phyloP scores from a whole-genome alignment of 2,329 filamentous ascomycete genomes.

The Fusarium tricinctum region DNA sequence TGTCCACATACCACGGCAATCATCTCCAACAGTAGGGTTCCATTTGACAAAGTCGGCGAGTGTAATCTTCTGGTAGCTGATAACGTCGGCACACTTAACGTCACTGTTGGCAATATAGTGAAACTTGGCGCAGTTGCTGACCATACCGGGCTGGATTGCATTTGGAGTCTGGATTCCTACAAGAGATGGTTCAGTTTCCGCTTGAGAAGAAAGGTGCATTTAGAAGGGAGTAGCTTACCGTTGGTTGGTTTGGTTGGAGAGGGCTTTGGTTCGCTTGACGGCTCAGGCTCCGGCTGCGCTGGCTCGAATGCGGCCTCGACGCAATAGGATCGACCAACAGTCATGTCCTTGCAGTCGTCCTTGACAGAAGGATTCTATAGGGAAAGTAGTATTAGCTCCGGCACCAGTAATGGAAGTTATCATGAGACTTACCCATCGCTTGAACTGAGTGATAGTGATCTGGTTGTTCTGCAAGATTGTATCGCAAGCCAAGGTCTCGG shows the following conservation, averaged over 20 bases:
- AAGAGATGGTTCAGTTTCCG: not conserved
- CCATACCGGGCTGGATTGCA: not conserved
- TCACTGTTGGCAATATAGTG: too few species aligned
- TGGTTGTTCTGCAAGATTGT: not conserved
- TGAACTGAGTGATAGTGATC: not conserved
- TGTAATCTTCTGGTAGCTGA: too few species aligned
- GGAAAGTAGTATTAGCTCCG: not conserved
- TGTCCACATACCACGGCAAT: too few species aligned
- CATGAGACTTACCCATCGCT: not conserved
- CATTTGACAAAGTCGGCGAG: too few species aligned
- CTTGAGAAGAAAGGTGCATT: too few species aligned
- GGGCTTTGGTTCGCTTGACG: too few species aligned
- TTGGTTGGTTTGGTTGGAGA: conserved; percentile 1
- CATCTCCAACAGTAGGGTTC: too few species aligned
- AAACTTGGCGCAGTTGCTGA: too few species aligned
- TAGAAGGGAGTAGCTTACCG: not conserved
- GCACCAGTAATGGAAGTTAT: too few species aligned
- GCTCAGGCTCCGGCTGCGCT: not conserved
- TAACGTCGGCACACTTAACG: too few species aligned
- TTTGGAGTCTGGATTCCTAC: not conserved
- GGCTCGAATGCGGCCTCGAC: not conserved
- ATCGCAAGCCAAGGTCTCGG: not conserved
- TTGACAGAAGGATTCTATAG: not conserved
- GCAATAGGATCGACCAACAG: not conserved
- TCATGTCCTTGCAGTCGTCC: not conserved